These are phyloP conservation scores for Phylloporus arenicola DNA, from an alignment of 768 basidiomycete species.

Conservation along the genomic window DNA sequence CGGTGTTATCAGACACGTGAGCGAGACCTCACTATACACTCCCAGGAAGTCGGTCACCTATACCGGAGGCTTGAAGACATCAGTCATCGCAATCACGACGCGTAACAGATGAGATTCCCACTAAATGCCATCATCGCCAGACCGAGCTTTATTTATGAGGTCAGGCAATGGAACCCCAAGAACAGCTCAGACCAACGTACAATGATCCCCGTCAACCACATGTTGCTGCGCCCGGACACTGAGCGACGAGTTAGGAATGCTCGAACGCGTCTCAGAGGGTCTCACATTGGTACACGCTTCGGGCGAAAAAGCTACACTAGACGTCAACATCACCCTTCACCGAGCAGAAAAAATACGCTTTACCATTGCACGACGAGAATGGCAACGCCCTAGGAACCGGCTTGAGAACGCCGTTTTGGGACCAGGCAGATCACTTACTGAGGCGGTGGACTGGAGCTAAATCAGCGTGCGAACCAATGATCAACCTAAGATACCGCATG, in stretches of 20 bases:
- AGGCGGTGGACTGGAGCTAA: conserved; percentile 12
- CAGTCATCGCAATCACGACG: neutral
- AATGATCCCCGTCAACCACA: conserved; percentile 2
- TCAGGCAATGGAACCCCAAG: neutral
- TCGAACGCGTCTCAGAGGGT: neutral
- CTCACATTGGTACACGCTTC: conserved; percentile 7
- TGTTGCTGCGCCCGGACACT: conserved; percentile 12
- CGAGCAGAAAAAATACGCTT: neutral
- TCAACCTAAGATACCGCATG: neutral
- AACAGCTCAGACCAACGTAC: neutral
- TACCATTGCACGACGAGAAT: conserved; percentile 15
- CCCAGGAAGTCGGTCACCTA: neutral
- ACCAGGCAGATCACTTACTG: conserved; percentile 3
- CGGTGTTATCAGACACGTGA: neutral
- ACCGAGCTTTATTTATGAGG: neutral
- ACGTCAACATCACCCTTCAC: neutral
- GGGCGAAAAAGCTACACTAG: conserved; percentile 8
- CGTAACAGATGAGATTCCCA: neutral
- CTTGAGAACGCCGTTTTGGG: neutral
- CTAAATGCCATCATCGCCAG: conserved; percentile 6
- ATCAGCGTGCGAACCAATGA: neutral
- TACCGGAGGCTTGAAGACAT: neutral
- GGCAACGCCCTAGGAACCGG: neutral
- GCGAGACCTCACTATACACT: neutral
- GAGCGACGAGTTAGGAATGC: neutral